Evolutionary conservation across 2,329 filamentous ascomycete species (phyloP).

Genomic region (Beauveria scarabaeidicola): DNA sequence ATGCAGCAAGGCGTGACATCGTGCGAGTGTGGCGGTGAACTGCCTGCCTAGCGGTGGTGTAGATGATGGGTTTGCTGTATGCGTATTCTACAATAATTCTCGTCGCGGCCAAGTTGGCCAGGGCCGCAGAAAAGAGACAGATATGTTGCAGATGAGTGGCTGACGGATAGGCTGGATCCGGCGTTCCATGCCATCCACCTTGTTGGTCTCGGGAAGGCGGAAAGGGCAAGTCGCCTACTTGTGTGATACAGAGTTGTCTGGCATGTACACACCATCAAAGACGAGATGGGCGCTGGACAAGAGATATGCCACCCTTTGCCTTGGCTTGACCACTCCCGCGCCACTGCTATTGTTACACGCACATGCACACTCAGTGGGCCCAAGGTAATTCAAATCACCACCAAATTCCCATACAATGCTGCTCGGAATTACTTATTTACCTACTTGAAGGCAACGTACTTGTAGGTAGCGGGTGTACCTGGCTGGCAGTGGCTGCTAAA

Average conservation of each 20-base stretch:
- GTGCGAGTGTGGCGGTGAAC: background rate
- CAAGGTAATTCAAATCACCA: too few species aligned
- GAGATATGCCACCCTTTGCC: too few species aligned
- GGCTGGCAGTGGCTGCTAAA: too few species aligned
- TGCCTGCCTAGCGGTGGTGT: background rate
- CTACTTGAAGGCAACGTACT: too few species aligned
- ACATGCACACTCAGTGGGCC: too few species aligned
- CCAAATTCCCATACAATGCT: too few species aligned
- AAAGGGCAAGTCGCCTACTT: background rate
- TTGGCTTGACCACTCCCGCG: too few species aligned
- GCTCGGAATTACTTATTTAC: too few species aligned
- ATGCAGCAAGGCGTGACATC: conserved; percentile 7
- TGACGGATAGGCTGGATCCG: background rate
- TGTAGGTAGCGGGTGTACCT: too few species aligned
- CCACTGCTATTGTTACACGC: too few species aligned
- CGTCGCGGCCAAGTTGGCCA: background rate
- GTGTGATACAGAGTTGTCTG: background rate
- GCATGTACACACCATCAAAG: background rate
- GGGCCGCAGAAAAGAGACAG: background rate
- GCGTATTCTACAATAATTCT: too few species aligned
- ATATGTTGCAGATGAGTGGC: background rate
- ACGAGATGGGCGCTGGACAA: background rate
- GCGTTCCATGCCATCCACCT: background rate
- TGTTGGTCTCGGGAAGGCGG: background rate
- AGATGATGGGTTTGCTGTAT: background rate